phyloP scores from a whole-genome alignment of 257 asterid species.

The Nicotiana benthamiana region DNA sequence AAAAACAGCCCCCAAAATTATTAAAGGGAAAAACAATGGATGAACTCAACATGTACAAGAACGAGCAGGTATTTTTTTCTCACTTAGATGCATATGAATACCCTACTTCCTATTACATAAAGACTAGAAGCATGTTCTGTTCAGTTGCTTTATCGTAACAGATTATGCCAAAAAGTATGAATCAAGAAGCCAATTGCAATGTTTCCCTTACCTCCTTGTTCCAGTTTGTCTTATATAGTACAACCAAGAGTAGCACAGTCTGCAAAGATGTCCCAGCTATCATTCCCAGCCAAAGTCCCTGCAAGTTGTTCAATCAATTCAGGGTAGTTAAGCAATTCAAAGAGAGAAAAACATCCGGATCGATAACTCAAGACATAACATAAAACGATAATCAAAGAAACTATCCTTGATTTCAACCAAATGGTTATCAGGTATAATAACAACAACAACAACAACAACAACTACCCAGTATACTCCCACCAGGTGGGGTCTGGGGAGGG shows the following conservation, averaged over 20 bases:
- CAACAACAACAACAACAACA: too few relatives aligned
- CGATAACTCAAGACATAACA: not conserved
- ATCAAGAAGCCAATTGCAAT: not conserved
- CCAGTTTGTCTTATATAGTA: slow-evolving; percentile 69
- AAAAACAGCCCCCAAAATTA: not conserved
- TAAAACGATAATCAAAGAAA: not conserved
- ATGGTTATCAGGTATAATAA: not conserved
- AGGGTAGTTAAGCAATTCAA: not conserved
- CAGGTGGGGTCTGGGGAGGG: too few relatives aligned
- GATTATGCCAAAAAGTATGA: not conserved
- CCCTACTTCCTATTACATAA: not conserved
- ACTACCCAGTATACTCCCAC: too few relatives aligned
- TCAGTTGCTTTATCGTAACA: not conserved
- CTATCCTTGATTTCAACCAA: not conserved
- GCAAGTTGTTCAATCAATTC: not conserved
- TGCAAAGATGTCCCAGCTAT: slow-evolving; percentile 56
- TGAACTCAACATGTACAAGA: not conserved
- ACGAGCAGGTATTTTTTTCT: not conserved
- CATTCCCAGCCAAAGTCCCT: slow-evolving; percentile 88
- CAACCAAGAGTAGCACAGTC: slow-evolving; percentile 40
- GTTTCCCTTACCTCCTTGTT: slow-evolving; percentile 43
- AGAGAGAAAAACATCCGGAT: not conserved
- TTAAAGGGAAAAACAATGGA: not conserved
- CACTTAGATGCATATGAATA: not conserved
- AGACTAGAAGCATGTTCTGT: not conserved